Evolutionary conservation across 495 filamentous ascomycete genomes (phyloP).

Genomic region (Hypoxylon lenormandii): DNA sequence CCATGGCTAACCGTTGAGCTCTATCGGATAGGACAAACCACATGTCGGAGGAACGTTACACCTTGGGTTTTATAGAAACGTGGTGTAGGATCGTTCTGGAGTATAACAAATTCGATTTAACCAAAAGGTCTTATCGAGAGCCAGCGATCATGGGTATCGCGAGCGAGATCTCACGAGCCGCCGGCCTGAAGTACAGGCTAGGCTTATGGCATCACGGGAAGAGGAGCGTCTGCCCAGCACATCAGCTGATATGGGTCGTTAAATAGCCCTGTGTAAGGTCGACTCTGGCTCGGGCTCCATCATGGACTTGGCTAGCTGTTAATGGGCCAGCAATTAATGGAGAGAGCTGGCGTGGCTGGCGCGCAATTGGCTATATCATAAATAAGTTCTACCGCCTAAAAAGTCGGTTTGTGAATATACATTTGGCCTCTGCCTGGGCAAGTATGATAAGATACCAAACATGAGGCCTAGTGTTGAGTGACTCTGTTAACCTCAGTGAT

Average conservation of each 20-base stretch:
- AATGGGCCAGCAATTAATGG: too few relatives aligned
- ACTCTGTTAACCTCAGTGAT: too few relatives aligned
- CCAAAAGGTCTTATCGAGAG: neutral
- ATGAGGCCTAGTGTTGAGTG: too few relatives aligned
- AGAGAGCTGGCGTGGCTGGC: too few relatives aligned
- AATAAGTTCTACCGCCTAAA: too few relatives aligned
- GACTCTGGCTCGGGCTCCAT: neutral
- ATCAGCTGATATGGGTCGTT: neutral
- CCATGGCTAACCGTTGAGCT: neutral
- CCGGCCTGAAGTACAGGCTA: neutral
- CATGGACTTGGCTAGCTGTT: conserved; percentile 1
- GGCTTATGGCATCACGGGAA: neutral
- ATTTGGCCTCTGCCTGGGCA: too few relatives aligned
- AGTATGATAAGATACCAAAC: too few relatives aligned
- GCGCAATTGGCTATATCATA: too few relatives aligned
- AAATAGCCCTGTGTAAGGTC: neutral
- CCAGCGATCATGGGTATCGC: neutral
- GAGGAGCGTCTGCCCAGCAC: neutral
- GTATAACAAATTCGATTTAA: neutral
- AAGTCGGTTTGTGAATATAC: too few relatives aligned
- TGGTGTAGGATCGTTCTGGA: neutral
- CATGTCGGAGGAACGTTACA: neutral
- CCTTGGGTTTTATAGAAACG: neutral
- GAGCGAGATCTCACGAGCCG: neutral
- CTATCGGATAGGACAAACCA: neutral